These are phyloP conservation scores for Rhynchosporium graminicola DNA, from an alignment of 2,329 filamentous ascomycete genomes.

Conservation along the genomic window DNA sequence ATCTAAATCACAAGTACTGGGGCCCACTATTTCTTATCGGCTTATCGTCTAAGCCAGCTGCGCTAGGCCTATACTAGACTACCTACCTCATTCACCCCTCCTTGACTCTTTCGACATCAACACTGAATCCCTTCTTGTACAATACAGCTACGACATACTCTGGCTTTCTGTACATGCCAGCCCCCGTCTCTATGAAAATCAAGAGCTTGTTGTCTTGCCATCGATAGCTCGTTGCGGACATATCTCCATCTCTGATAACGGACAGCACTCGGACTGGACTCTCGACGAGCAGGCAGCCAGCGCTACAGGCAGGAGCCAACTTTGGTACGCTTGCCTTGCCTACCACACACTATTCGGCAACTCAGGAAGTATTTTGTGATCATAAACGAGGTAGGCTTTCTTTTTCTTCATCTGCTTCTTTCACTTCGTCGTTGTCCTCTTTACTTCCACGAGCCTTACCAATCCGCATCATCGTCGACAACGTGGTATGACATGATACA, in stretches of 20 bases:
- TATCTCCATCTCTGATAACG: conserved; percentile 13
- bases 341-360: conserved; percentile 15
- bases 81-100: conserved; percentile 3
- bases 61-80: background rate
- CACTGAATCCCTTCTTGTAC: conserved; percentile 11
- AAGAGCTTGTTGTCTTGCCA: conserved; percentile 11
- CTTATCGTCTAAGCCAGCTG: conserved; percentile 4
- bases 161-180: conserved; percentile 10
- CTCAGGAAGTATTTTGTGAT: conserved; percentile 10
- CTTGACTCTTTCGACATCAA: conserved; percentile 12
- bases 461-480: conserved; percentile 13
- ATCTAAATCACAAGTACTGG: background rate
- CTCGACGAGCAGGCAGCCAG: conserved; percentile 21
- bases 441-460: conserved; percentile 15
- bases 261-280: conserved; percentile 19
- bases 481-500: conserved; percentile 31
- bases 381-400: conserved; percentile 23
- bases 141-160: conserved; percentile 11
- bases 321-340: conserved; percentile 15
- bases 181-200: conserved; percentile 7
- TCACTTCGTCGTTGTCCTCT: conserved; percentile 8
- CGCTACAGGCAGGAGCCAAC: conserved; percentile 24
- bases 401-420: conserved; percentile 15
- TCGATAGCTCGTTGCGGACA: conserved; percentile 15
- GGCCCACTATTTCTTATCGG: conserved; percentile 9